phyloP scores from a whole-genome alignment of 2,329 filamentous ascomycete species.

The Tolypocladium tropicale region DNA sequence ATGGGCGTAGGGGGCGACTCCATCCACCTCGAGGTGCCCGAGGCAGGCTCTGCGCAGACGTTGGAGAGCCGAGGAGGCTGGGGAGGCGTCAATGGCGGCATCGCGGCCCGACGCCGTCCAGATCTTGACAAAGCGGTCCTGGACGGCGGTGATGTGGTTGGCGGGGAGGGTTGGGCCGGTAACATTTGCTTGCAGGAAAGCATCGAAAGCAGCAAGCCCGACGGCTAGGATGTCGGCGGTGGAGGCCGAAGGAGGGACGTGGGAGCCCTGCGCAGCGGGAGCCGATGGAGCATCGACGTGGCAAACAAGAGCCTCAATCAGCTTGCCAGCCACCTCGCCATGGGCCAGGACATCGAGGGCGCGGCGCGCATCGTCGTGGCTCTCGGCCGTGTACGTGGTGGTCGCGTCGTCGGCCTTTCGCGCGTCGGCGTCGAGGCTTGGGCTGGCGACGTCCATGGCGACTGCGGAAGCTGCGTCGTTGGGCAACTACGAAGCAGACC shows the following conservation, averaged over 20 bases:
- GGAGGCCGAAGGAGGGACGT: not conserved
- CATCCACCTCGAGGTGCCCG: constrained; percentile 65
- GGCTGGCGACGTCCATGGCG: not conserved
- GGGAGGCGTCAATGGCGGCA: not conserved
- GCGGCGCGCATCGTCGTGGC: constrained; percentile 3
- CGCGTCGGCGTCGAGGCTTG: not conserved
- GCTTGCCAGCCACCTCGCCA: constrained; percentile 1
- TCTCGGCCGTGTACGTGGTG: not conserved
- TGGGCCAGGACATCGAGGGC: constrained; percentile 6
- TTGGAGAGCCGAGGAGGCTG: constrained; percentile 16
- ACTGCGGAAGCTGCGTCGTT: not conserved
- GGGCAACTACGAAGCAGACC: not conserved
- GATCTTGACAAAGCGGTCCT: constrained; percentile 28
- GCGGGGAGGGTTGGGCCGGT: constrained; percentile 67
- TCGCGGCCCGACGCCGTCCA: constrained; percentile 12
- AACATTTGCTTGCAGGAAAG: constrained; percentile 78
- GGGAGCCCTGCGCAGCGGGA: not conserved
- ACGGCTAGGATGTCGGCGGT: constrained; percentile 14
- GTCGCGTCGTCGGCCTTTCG: not conserved
- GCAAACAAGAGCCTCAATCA: constrained; percentile 4
- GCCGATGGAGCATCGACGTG: not conserved
- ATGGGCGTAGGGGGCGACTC: constrained; percentile 74
- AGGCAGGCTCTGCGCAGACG: constrained; percentile 49
- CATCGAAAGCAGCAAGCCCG: constrained; percentile 42
- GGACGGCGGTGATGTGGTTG: constrained; percentile 14